These are phyloP conservation scores for Phellinidium pouzarii DNA, from an alignment of 1,284 basidiomycete genomes.

Conservation along the genomic window DNA sequence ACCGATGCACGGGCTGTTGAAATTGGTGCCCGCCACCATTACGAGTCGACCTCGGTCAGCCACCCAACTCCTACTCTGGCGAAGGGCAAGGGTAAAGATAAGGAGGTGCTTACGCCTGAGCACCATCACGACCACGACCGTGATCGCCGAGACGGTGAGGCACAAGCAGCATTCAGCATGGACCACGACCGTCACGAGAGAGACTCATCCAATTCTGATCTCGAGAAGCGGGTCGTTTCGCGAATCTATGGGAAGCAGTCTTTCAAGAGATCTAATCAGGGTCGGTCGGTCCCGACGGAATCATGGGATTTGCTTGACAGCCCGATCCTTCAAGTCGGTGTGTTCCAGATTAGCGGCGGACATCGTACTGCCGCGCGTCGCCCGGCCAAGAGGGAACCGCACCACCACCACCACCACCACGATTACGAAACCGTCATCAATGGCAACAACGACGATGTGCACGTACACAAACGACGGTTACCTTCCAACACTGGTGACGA, in stretches of 20 bases:
- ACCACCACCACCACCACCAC: constrained; percentile 23
- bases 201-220: constrained; percentile 3
- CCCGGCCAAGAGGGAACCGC: constrained; percentile 11
- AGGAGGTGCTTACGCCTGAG: not conserved
- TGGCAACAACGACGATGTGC: constrained; percentile 24
- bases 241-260: constrained; percentile 7
- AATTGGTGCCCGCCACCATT: not conserved
- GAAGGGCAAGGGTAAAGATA: constrained; percentile 2
- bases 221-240: constrained; percentile 3
- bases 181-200: constrained; percentile 10
- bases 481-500: not conserved
- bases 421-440: constrained; percentile 21
- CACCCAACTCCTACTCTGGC: constrained; percentile 1
- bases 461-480: constrained; percentile 18
- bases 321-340: constrained; percentile 23
- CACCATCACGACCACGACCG: not conserved
- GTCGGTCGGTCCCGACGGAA: not conserved
- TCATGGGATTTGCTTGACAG: constrained; percentile 21
- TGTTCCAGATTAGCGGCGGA: constrained; percentile 23
- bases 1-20: constrained; percentile 11
- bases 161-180: constrained; percentile 3
- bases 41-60: constrained; percentile 4
- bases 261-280: not conserved
- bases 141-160: not conserved
- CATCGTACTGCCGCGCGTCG: constrained; percentile 9